Base-by-base conservation (phyloP, 2,329 filamentous ascomycete species). In the Triangularia verruculosa region DNA sequence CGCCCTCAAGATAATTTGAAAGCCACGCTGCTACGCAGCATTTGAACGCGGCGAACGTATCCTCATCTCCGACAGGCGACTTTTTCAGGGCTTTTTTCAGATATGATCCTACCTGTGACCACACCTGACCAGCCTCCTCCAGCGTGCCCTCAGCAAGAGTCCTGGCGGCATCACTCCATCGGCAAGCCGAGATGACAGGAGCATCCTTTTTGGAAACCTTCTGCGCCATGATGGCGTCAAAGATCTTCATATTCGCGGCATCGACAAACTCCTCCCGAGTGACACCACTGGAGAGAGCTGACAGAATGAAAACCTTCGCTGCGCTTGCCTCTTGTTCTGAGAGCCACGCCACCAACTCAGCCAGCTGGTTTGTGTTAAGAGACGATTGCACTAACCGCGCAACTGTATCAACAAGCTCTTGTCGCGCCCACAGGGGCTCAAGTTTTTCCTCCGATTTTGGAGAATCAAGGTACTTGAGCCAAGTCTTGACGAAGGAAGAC, bases 401-500 rank as follows among this genome's bases (percentile, higher is more conserved):
- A 32, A 76, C 70, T 5, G 69, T 64, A 0, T 63, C 55, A 3
- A 66, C 65, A 9, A 77, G 62, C 11, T 66, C 63, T 12, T 60
- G 47, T 58, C 67, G 68, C 8, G 72, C 70, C 76, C 76, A 78
- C 0, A 69, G 15, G 1, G 53, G 39, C 28, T 69, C 63, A 2
- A 68, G 59, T 25, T 53, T 57, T 15, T 43, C 61, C n/a, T 67
- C 58, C 15, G 66, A 39, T 17, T 78, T 75, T 15, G 73, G 70
- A 13, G 75, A 70, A 39, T 73, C 74, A 1, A 83, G 73, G 62
- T 80, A 77, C 51, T 74, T 69, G 56, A 76, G 80, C 82, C 82
- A 85, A 1, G 79, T 70, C 56, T 76, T 77, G 64, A 84, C 64
- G 62, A 84, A 84, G 4, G 76, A 74, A 0, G 79, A 71, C 12